Conservation (phyloP, 257 asterid genomes). For the Ocimum tenuiflorum region DNA sequence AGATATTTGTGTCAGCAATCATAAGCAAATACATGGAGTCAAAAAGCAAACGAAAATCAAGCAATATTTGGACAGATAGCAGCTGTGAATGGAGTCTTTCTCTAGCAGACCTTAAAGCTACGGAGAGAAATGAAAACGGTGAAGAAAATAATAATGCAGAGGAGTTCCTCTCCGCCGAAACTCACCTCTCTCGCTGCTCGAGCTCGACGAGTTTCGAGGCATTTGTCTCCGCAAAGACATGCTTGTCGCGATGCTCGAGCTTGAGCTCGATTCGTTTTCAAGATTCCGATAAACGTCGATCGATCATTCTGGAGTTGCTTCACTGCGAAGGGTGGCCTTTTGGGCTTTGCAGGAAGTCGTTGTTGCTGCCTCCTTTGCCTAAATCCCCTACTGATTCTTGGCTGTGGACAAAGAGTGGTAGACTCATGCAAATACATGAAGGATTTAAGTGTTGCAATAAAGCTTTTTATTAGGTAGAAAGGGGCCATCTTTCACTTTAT, state of each 20-base stretch:
- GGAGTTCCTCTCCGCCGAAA: slow-evolving; percentile 34
- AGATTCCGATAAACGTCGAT: slow-evolving; percentile 21
- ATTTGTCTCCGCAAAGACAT: slow-evolving; percentile 41
- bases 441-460: neutral
- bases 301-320: slow-evolving; percentile 38
- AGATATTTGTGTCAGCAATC: slow-evolving; percentile 62
- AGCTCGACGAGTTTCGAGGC: slow-evolving; percentile 40
- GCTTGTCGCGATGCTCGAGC: slow-evolving; percentile 57
- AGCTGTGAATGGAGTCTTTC: slow-evolving; percentile 45
- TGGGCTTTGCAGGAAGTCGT: slow-evolving; percentile 51
- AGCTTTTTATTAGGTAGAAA: no score
- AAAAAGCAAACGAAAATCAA: slow-evolving; percentile 37
- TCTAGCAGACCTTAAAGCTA: slow-evolving; percentile 14
- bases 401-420: neutral
- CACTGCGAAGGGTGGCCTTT: slow-evolving; percentile 76
- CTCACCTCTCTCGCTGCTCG: slow-evolving; percentile 46
- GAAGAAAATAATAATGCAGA: no score
- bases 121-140: neutral
- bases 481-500: no score
- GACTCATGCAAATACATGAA: neutral
- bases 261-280: slow-evolving; percentile 34
- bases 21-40: slow-evolving; percentile 55
- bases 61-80: slow-evolving; percentile 26
- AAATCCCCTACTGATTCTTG: slow-evolving; percentile 62
- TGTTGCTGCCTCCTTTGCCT: slow-evolving; percentile 72